phyloP scores from a whole-genome alignment of 2,329 filamentous ascomycete species.

The Trichoderma sp. region DNA sequence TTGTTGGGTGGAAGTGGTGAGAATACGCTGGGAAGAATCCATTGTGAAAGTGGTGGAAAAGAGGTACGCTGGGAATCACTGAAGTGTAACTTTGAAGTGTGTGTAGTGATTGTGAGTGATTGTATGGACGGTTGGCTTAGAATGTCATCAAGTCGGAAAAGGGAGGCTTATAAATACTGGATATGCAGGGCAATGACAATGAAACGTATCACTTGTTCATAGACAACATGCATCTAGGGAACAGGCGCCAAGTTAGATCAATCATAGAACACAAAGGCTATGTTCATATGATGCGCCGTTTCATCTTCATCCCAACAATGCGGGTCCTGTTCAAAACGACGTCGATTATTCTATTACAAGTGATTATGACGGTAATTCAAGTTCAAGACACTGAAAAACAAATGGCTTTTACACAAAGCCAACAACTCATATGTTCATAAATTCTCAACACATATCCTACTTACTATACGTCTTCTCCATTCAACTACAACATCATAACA shows the following conservation, averaged over 20 bases:
- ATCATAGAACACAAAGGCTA: neutral
- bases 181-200: neutral
- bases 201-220: neutral
- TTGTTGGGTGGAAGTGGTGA: neutral
- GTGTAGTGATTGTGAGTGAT: neutral
- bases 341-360: neutral
- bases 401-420: neutral
- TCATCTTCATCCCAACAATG: neutral
- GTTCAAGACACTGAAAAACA: neutral
- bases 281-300: neutral
- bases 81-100: neutral
- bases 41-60: neutral
- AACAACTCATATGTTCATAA: neutral
- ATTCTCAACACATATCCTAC: neutral
- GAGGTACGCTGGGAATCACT: neutral
- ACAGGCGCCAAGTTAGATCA: neutral
- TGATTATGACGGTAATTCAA: neutral
- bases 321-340: neutral
- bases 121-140: neutral
- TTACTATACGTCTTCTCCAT: neutral
- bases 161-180: neutral
- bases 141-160: neutral
- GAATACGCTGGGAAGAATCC: neutral
- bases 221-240: neutral
- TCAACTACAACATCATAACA: conserved; percentile 38